phyloP scores from a whole-genome alignment of 352 stramenopile species.

The Phytophthora tubulina region DNA sequence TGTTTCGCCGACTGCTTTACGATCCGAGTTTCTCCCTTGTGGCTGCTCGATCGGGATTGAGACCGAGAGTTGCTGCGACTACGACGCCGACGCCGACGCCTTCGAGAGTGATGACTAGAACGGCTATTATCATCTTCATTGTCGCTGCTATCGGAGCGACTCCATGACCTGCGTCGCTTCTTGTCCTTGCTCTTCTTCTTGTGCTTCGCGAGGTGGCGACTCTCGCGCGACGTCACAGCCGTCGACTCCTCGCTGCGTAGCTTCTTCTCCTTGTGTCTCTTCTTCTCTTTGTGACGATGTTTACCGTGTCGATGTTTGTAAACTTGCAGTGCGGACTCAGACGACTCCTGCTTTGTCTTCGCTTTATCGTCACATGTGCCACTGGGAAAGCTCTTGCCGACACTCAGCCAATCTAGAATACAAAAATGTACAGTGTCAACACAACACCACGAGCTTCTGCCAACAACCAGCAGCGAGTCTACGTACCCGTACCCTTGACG shows the following conservation, averaged over 20 bases:
- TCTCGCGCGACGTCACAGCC: constrained; percentile 18
- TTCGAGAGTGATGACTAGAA: constrained; percentile 18
- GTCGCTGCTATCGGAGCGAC: constrained; percentile 27
- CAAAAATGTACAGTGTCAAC: constrained; percentile 8
- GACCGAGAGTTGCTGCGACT: constrained; percentile 26
- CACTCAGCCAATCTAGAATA: constrained; percentile 57
- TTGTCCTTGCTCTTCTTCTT: constrained; percentile 52
- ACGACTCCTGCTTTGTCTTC: constrained; percentile 12
- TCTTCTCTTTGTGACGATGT: constrained; percentile 40
- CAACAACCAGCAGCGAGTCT: not conserved
- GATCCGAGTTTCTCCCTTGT: constrained; percentile 21
- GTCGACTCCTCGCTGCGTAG: constrained; percentile 14
- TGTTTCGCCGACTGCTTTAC: constrained; percentile 21
- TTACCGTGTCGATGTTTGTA: constrained; percentile 39
- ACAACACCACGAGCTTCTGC: not conserved
- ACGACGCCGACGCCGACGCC: constrained; percentile 5
- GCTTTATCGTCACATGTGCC: constrained; percentile 6
- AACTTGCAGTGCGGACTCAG: constrained; percentile 37
- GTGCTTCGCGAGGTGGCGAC: constrained; percentile 36
- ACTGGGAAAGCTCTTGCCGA: constrained; percentile 44
- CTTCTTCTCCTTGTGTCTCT: constrained; percentile 31
- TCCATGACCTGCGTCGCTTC: constrained; percentile 33
- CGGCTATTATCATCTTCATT: not conserved
- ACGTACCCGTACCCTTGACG: not conserved
- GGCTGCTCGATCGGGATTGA: constrained; percentile 15